These are phyloP conservation scores for Metschnikowia orientalis DNA, from an alignment of 805 yeast genomes.

Conservation along the genomic window DNA sequence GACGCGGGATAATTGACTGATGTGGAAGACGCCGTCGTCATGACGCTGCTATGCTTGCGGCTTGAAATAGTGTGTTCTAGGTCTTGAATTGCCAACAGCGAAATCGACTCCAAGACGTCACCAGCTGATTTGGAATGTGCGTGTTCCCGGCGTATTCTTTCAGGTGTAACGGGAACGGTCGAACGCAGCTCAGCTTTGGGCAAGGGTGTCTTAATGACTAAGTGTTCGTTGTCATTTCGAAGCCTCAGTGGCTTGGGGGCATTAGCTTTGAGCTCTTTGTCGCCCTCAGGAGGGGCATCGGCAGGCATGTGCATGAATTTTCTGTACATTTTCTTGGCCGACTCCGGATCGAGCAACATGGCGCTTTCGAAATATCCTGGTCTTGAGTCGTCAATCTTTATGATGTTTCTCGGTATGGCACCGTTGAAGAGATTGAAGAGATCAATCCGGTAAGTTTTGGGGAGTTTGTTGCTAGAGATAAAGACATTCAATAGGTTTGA, in stretches of 20 bases:
- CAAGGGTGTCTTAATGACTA: too few relatives aligned
- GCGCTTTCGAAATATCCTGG: constrained; percentile 62
- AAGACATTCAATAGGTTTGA: constrained; percentile 38
- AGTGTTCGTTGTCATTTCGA: too few relatives aligned
- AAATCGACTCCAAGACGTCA: constrained; percentile 14
- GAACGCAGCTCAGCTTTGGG: not conserved
- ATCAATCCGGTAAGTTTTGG: constrained; percentile 48
- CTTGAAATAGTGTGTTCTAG: constrained; percentile 13
- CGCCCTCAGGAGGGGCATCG: too few relatives aligned
- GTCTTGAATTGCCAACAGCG: constrained; percentile 15
- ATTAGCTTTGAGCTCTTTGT: too few relatives aligned
- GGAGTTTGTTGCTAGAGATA: constrained; percentile 39
- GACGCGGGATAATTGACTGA: constrained; percentile 11
- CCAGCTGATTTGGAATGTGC: constrained; percentile 14
- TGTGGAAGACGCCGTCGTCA: constrained; percentile 19
- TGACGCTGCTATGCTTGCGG: constrained; percentile 16
- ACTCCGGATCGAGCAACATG: constrained; percentile 46
- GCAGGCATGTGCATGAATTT: constrained; percentile 29
- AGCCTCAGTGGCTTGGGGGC: too few relatives aligned
- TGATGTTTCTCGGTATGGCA: constrained; percentile 40
- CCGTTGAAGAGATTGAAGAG: constrained; percentile 55
- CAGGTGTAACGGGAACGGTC: constrained; percentile 5
- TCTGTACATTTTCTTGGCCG: constrained; percentile 41
- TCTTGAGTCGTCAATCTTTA: constrained; percentile 55
- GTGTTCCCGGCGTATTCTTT: not conserved